phyloP scores from a whole-genome alignment of 257 asterid species.

The Paulownia fortunei region DNA sequence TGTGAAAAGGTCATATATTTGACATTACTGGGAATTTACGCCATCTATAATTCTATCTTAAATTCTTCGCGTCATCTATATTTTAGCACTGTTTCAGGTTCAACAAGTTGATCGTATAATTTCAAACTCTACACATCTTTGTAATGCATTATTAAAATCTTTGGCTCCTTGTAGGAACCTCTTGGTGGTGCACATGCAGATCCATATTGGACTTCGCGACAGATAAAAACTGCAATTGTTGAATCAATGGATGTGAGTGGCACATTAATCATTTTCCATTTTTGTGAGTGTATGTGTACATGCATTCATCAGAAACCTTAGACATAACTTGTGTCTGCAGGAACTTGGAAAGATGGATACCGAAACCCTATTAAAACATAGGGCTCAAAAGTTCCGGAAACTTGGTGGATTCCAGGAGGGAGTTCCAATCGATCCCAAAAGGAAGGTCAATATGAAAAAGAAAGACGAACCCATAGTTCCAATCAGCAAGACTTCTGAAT shows the following conservation, averaged over 20 bases:
- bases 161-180: conserved; percentile 73
- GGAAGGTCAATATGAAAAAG: conserved; percentile 70
- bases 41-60: conserved; percentile 1
- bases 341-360: conserved; percentile 79
- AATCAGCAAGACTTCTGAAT: conserved; percentile 49
- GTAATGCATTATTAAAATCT: not conserved
- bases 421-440: conserved; percentile 65
- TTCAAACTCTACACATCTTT: conserved; percentile 12
- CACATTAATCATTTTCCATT: conserved; percentile 15
- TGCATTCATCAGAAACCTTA: conserved; percentile 27
- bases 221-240: conserved; percentile 78
- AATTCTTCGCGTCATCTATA: not conserved
- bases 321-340: conserved; percentile 47
- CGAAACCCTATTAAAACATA: conserved; percentile 65
- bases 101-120: not conserved
- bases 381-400: conserved; percentile 73
- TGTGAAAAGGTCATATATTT: not conserved
- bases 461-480: conserved; percentile 59
- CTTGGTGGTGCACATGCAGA: conserved; percentile 98
- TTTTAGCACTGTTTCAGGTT: not conserved
- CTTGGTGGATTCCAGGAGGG: conserved; percentile 78
- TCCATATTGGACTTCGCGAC: conserved; percentile 94
- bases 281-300: not conserved
- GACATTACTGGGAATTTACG: conserved; percentile 5
- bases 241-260: conserved; percentile 89